Percentiles rank a stretch among this genome's conserved stretches.
Evolutionary conservation across 2,329 filamentous ascomycete genomes (phyloP).

Genomic region (Periconia sp.): DNA sequence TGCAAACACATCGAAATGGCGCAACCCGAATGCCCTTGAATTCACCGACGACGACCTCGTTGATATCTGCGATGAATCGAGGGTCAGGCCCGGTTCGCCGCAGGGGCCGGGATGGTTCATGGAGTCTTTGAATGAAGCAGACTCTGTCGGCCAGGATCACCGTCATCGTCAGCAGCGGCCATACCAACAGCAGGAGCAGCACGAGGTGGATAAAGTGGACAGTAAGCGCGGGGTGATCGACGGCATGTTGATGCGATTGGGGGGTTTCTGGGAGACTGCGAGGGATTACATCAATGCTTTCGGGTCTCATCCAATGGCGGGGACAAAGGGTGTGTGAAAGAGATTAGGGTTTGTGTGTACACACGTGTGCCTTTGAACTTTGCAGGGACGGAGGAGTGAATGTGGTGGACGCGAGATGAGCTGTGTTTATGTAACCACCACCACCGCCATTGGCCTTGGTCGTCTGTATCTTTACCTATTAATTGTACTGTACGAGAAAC

Average conservation of each 20-base stretch:
- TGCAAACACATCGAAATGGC: neutral
- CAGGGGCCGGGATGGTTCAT: neutral
- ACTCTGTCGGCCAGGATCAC: neutral
- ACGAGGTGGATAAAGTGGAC: neutral
- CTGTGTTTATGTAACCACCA: no score
- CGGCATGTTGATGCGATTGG: neutral
- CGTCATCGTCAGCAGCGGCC: neutral
- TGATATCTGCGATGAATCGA: neutral
- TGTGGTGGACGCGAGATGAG: no score
- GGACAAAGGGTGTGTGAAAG: neutral
- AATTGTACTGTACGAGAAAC: no score
- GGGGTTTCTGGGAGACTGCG: neutral
- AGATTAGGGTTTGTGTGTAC: no score
- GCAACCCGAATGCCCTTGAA: neutral
- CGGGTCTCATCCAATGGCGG: no score
- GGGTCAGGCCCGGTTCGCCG: neutral
- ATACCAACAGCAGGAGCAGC: neutral
- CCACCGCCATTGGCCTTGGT: no score
- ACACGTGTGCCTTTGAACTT: no score
- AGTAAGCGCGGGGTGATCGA: neutral
- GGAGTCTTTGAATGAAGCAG: neutral
- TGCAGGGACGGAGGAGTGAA: no score
- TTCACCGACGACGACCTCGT: slow-evolving; percentile 1
- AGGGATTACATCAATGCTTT: neutral
- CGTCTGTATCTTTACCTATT: no score